Conservation (phyloP, 2,329 filamentous ascomycete species). For the Eutypa lata region DNA sequence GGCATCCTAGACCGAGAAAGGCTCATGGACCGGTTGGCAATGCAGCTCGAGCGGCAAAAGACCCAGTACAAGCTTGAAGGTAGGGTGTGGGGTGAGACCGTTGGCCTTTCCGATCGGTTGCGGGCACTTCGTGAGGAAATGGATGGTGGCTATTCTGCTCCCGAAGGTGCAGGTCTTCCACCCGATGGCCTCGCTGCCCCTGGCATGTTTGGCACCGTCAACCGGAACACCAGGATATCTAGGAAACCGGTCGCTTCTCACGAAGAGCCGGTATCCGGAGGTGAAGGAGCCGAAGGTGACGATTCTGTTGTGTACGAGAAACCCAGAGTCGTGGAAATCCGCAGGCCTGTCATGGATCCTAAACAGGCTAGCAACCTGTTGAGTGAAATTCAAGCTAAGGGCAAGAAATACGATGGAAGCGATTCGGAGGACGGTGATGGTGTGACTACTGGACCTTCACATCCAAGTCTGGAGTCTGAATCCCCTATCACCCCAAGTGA, state of each 20-base stretch:
- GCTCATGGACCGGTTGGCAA: slow-evolving; percentile 90
- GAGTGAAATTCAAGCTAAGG: slow-evolving; percentile 71
- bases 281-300: slow-evolving; percentile 43
- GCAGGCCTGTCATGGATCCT: slow-evolving; percentile 62
- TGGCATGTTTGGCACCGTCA: slow-evolving; percentile 70
- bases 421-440: slow-evolving; percentile 70
- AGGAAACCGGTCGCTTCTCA: slow-evolving; percentile 49
- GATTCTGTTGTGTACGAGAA: slow-evolving; percentile 71
- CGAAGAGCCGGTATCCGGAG: slow-evolving; percentile 23
- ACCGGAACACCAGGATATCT: slow-evolving; percentile 55
- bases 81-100: slow-evolving; percentile 77
- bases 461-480: slow-evolving; percentile 70
- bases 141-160: slow-evolving; percentile 62
- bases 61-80: slow-evolving; percentile 97
- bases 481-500: slow-evolving; percentile 67
- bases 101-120: slow-evolving; percentile 86
- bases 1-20: slow-evolving; percentile 90
- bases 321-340: slow-evolving; percentile 75
- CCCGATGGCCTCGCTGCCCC: slow-evolving; percentile 32
- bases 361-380: slow-evolving; percentile 65
- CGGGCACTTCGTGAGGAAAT: slow-evolving; percentile 92
- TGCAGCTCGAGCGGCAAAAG: slow-evolving; percentile 94
- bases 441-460: slow-evolving; percentile 70
- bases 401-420: slow-evolving; percentile 69
- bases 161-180: slow-evolving; percentile 47